These are phyloP conservation scores for Labyrinthula sp. DNA, from an alignment of 352 stramenopile species.

Conservation along the genomic window DNA sequence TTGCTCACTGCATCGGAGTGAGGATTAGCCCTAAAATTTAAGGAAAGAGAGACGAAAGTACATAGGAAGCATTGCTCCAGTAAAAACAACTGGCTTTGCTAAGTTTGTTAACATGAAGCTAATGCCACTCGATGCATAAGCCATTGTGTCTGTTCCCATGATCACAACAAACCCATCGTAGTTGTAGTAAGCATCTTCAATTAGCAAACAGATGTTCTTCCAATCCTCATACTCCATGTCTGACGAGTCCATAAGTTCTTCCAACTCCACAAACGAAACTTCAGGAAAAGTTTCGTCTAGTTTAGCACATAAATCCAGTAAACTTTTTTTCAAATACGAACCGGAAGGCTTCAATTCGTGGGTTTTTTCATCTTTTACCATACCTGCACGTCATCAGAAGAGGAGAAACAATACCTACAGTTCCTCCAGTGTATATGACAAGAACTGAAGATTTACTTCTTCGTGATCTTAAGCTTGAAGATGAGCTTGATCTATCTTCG, in stretches of 20 bases:
- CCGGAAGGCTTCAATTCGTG: conserved; percentile 1
- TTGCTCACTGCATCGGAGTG: conserved; percentile 87
- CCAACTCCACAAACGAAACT: conserved; percentile 33
- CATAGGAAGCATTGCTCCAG: conserved; percentile 81
- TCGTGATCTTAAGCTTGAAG: no score
- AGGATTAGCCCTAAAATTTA: conserved; percentile 64
- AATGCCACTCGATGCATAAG: conserved; percentile 75
- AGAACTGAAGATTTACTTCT: no score
- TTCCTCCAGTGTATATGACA: conserved; percentile 66
- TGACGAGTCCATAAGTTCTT: conserved; percentile 57
- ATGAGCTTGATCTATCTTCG: no score
- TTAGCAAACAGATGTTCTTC: conserved; percentile 65
- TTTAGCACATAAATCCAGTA: conserved; percentile 1
- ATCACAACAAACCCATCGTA: conserved; percentile 88
- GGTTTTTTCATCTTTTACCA: conserved; percentile 43
- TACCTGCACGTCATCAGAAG: conserved; percentile 49
- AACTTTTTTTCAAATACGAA: conserved; percentile 13
- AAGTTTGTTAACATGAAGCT: conserved; percentile 92
- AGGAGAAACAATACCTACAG: conserved; percentile 73
- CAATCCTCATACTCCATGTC: conserved; percentile 64
- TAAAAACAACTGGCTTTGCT: conserved; percentile 79
- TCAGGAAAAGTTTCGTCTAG: conserved; percentile 14
- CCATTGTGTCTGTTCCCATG: conserved; percentile 91
- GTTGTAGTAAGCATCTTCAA: conserved; percentile 72
- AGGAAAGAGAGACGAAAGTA: no score